Evolutionary conservation across 768 basidiomycete genomes (phyloP), one percentile per base, ranked within the genome.

Genomic region (Lentinula sp.): DNA sequence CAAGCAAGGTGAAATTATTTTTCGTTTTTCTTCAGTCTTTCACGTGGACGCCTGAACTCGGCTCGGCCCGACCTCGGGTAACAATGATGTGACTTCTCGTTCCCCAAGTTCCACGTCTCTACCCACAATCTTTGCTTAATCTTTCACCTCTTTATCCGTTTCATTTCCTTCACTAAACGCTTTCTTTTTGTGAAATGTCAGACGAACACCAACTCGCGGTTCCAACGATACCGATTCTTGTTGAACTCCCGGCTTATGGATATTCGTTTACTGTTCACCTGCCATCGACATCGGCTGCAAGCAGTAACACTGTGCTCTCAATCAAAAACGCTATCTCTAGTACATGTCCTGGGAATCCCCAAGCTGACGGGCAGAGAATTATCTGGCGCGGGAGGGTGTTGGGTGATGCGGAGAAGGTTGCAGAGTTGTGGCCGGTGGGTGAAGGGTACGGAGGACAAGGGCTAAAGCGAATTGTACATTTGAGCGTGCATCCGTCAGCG

Each of bases 401-500:
- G 41, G 73, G 69, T 23, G 85, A 92, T 72, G 76, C 78, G 51
- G 88, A 91, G 76, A 81, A 76, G 66, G 76, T 92, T 15, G 74
- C 78, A 59, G 81, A 83, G 48, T 73, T 92, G 49, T 91, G 90
- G 91, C 51, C 51, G 1, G 28, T 28, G 2, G 28, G 2, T 33
- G 35, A 16, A 16, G 20, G 9, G 9, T 10, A 5, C 7, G 55
- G 43, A 8, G 85, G 84, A 82, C 87, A 56, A 8, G 85, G 84
- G 82, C 87, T 86, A 65, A 67, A 79, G 39, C 61, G 81, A 46
- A 77, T 85, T 60, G 76, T 63, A 12, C 91, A 91, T 72, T 77
- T 93, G 20, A 86, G 89, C 13, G 90, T 93, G n/a, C 86, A 87
- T 68, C 87, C 88, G 23, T 87, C 87, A 32, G 87, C 87, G 57